Evolutionary conservation across 2,329 filamentous ascomycete genomes (phyloP), one percentile per base, ranked within the genome.

Genomic region (Orbilia javanica): DNA sequence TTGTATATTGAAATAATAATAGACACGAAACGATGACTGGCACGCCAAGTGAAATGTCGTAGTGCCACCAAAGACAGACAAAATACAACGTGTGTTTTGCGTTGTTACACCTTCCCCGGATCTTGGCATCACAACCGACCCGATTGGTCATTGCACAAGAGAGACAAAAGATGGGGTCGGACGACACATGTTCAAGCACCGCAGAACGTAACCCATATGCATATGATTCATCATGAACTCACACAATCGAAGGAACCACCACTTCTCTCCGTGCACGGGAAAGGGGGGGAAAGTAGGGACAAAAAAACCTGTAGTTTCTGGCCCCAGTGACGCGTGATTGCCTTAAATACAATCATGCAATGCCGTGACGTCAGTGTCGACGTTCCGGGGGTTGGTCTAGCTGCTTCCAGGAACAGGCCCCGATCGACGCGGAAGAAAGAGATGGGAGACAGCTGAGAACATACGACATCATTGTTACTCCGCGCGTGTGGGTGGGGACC

Each of bases 391-490:
- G 2, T 29, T 10, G 36, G 15, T 46, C 65, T 57, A 68, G 65
- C 46, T 48, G n/a, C 18, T 53, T 67, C 64, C 48, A 67, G 64
- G 55, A 42, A 46, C 53, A n/a, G 42, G 46, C 34, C 27, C 46
- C 42, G 68, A 55, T 46, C 57, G 57, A 64, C 57, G 31, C 27
- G 46, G 57, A n/a, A 31, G 57, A 31, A 15, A 18, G 39, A 44
- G 39, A 44, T 44, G 42, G n/a, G 42, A n/a, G 6, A 20, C 42
- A 44, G 2, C 36, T 39, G 36, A 39, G 57, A 20, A 20, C 60
- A 48, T 29, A 64, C 60, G 60, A 64, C 60, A 64, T 64, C 60
- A 64, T 64, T 48, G 46, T 50, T 50, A 50, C 46, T 50, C 46
- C 46, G 46, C 46, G 46, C 11, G 7, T 25, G 46, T 20, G 20